These are phyloP conservation scores for Emmonsia crescens DNA, from an alignment of 2,329 filamentous ascomycete species.

Conservation along the genomic window DNA sequence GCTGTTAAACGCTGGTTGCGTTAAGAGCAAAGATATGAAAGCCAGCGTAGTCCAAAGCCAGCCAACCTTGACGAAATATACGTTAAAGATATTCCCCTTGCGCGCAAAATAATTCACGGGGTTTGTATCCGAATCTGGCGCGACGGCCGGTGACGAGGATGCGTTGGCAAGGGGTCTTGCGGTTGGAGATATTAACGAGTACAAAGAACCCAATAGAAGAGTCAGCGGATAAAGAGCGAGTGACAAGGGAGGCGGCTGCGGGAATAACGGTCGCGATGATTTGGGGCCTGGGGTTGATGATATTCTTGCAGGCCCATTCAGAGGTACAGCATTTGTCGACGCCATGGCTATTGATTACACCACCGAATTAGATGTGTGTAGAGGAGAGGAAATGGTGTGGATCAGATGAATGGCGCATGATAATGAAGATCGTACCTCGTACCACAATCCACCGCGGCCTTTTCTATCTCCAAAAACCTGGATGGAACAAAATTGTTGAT, in stretches of 20 bases:
- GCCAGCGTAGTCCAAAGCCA: constrained; percentile 83
- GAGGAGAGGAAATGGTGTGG: background rate
- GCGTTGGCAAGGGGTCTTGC: constrained; percentile 51
- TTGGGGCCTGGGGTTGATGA: background rate
- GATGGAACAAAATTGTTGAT: background rate
- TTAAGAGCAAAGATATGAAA: constrained; percentile 58
- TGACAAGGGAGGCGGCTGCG: constrained; percentile 48
- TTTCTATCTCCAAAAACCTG: background rate
- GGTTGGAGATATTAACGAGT: constrained; percentile 66
- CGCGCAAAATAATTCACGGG: constrained; percentile 68
- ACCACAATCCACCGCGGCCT: background rate
- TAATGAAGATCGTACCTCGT: background rate
- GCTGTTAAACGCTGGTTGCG: constrained; percentile 49
- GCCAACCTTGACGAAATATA: constrained; percentile 86
- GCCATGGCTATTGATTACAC: background rate
- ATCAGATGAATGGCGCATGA: background rate
- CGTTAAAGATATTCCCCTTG: constrained; percentile 87
- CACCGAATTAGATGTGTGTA: background rate
- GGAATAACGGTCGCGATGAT: constrained; percentile 3
- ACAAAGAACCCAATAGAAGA: constrained; percentile 71
- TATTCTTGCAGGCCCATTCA: background rate
- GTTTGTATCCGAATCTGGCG: background rate
- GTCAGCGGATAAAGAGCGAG: constrained; percentile 66
- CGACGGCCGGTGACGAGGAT: constrained; percentile 20
- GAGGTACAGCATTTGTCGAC: background rate